Conservation (phyloP, 257 asterid species). For the Primulina tabacum region DNA sequence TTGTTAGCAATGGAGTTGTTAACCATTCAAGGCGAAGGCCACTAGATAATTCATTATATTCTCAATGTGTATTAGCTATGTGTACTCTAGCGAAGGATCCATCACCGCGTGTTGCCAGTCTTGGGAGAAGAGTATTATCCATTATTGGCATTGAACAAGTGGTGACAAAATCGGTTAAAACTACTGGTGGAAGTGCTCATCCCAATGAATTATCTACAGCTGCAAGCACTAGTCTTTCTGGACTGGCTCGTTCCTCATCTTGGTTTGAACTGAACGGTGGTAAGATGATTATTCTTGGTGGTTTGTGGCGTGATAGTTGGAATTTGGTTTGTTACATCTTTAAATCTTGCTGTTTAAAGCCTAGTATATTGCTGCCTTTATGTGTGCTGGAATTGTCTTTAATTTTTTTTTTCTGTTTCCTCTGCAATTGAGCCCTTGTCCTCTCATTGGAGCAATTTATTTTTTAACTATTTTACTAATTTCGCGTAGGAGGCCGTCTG, state of each 20-base stretch:
- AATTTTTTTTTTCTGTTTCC: constrained; percentile 7
- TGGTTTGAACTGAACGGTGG: constrained; percentile 62
- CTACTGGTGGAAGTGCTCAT: constrained; percentile 25
- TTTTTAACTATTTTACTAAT: constrained; percentile 9
- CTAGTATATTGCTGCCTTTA: background rate
- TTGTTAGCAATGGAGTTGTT: constrained; percentile 68
- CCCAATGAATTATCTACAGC: constrained; percentile 30
- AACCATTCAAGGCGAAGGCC: constrained; percentile 66
- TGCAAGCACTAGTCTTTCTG: constrained; percentile 37
- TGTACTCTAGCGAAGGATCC: constrained; percentile 93
- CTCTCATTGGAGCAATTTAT: constrained; percentile 2
- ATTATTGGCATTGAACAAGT: constrained; percentile 95
- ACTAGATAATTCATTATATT: constrained; percentile 78
- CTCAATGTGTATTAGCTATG: constrained; percentile 85
- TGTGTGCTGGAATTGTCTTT: constrained; percentile 1
- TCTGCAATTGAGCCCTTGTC: constrained; percentile 9
- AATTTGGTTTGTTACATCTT: background rate
- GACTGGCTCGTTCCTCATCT: constrained; percentile 51
- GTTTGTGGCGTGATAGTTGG: background rate
- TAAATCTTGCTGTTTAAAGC: background rate
- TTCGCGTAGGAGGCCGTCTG: constrained; percentile 61
- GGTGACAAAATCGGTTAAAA: constrained; percentile 68
- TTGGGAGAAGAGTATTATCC: constrained; percentile 81
- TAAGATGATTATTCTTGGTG: constrained; percentile 14
- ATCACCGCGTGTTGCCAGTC: constrained; percentile 89